A percentile compares a stretch with the other conserved stretches of the same genome.
Conservation (phyloP, 106 monocot species). For the Dendrobium huoshanense region DNA sequence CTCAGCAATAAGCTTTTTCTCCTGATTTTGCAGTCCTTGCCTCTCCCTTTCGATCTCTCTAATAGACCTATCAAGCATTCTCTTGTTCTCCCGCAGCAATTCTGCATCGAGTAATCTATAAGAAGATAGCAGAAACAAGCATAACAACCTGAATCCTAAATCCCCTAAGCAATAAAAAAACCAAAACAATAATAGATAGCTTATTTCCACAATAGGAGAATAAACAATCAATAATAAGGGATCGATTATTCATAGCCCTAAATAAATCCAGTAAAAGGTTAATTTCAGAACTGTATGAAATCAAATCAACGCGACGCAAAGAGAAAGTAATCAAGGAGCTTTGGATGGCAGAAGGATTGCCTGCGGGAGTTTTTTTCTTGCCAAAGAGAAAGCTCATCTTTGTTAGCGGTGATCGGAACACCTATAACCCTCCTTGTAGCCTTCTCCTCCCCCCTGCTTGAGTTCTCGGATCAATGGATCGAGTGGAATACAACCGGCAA, state of each 20-base stretch:
- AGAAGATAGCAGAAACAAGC: slow-evolving; percentile 7
- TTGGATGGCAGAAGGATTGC: slow-evolving; percentile 6
- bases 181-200: not conserved
- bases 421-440: not conserved
- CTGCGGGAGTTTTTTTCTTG: slow-evolving; percentile 51
- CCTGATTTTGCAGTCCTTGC: slow-evolving; percentile 69
- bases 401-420: not conserved
- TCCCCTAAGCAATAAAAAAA: not conserved
- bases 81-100: slow-evolving; percentile 89
- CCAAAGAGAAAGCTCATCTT: slow-evolving; percentile 60
- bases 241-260: not conserved
- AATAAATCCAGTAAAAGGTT: not conserved
- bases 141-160: slow-evolving; percentile 2
- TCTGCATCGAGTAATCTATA: slow-evolving; percentile 29
- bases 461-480: not conserved
- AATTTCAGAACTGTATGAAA: not conserved
- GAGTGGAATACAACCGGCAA: not conserved
- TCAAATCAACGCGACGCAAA: not conserved
- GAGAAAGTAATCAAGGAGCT: not conserved
- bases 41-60: slow-evolving; percentile 97
- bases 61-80: slow-evolving; percentile 87
- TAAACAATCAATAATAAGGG: not conserved
- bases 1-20: slow-evolving; percentile 88
- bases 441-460: not conserved
- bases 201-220: not conserved